These are phyloP conservation scores for Lasiodiplodia sp. DNA, from an alignment of 2,329 filamentous ascomycete genomes.

Conservation along the genomic window DNA sequence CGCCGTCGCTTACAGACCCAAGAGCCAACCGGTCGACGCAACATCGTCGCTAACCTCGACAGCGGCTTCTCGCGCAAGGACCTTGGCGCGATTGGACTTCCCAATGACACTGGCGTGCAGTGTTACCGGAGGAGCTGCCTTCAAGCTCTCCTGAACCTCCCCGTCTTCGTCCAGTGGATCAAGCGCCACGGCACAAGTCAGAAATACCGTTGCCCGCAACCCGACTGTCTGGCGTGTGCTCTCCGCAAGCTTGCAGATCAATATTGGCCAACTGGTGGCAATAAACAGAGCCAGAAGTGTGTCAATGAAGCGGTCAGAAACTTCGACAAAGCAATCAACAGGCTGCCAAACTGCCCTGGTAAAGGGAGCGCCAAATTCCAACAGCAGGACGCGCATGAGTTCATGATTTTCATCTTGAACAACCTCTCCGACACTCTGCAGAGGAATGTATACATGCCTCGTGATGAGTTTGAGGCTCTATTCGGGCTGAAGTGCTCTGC, in stretches of 20 bases:
- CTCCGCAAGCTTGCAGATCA: constrained; percentile 2
- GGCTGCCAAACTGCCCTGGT: neutral
- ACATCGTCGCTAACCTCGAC: neutral
- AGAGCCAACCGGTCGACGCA: neutral
- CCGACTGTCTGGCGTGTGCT: constrained; percentile 23
- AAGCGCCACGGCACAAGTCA: constrained; percentile 13
- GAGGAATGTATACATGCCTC: neutral
- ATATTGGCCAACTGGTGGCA: constrained; percentile 10
- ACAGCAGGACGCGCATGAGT: constrained; percentile 18
- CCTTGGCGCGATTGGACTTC: constrained; percentile 30
- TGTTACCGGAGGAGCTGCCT: constrained; percentile 35
- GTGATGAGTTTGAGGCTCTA: constrained; percentile 19
- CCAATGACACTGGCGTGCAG: constrained; percentile 30
- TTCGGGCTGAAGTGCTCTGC: constrained; percentile 28
- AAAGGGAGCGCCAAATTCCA: no score
- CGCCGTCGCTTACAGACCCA: neutral
- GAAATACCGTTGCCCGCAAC: constrained; percentile 5
- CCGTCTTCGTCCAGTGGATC: constrained; percentile 33
- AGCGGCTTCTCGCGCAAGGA: constrained; percentile 11
- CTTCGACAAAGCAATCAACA: constrained; percentile 3
- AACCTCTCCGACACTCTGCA: neutral
- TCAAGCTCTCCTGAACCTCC: constrained; percentile 31
- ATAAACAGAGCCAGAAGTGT: neutral
- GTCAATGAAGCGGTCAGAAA: neutral
- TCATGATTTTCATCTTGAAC: neutral